Base-by-base conservation (phyloP, 495 filamentous ascomycete genomes). In the Xylaria longipes region DNA sequence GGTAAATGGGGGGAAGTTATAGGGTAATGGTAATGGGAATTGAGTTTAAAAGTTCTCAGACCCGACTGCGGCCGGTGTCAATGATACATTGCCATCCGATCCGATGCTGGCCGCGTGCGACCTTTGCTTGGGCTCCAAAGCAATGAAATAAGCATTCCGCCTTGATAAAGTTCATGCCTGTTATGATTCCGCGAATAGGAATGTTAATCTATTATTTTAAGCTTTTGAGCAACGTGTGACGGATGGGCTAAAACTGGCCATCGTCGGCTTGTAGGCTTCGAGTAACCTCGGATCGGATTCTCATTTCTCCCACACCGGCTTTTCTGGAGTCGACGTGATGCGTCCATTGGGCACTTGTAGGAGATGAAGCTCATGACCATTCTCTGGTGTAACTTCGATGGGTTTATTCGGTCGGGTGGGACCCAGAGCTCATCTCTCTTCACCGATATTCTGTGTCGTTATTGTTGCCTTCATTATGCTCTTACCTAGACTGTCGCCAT, bases 1-100 rank as follows among this genome's bases (percentile, higher is more conserved):
- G 60, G 69, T 71, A 71, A 71, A 27, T 35, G 37, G 31, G 61
- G 66, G 56, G 39, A 45, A 69, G 5, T 25, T 50, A 70, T 63
- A 60, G 57, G 57, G 57, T 60, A 60, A 60, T 60, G 57, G 52
- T 3, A 56, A 56, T 14, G 27, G 27, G 25, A 56, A 45, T 65
- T 56, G 46, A 22, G 12, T 33, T 27, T 35, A 35, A 37, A 14
- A 25, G 31, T 52, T n/a, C 31, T 50, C 52, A 41, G 43, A 62
- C 58, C 45, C 31, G 67, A 39, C 9, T 39, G 43, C 22, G 41
- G 37, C 27, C 41, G 41, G 64, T 22, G 25, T 46, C 6, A 65
- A 31, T 31, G 8, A 5, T 8, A 33, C 31, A 27, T 15, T 22
- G 17, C 3, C 15, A 14, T 3, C 45, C 46, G 45, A 56, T 45